These are phyloP conservation scores for Beauveria asiatica DNA, from an alignment of 2,329 filamentous ascomycete genomes.

Conservation along the genomic window DNA sequence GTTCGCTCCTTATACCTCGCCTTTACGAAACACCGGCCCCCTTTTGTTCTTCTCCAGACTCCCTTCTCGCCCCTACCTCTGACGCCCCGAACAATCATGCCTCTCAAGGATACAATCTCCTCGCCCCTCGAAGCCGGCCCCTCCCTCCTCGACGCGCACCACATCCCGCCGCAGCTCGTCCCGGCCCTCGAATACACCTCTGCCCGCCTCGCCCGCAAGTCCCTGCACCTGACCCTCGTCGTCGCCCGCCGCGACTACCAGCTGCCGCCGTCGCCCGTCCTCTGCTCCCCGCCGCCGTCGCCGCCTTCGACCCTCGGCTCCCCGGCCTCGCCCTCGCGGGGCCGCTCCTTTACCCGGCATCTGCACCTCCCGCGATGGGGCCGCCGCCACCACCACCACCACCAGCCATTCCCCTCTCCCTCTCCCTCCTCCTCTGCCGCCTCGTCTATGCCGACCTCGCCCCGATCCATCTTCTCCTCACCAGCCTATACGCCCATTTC, in stretches of 20 bases:
- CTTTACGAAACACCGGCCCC: background rate
- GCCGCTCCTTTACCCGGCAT: constrained; percentile 20
- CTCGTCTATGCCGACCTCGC: background rate
- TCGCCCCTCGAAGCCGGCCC: constrained; percentile 54
- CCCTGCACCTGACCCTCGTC: constrained; percentile 48
- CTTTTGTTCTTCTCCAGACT: background rate
- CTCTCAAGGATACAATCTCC: constrained; percentile 50
- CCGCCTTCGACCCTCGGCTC: constrained; percentile 10
- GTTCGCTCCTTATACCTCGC: background rate
- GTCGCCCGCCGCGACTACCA: constrained; percentile 49
- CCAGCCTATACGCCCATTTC: constrained; percentile 25
- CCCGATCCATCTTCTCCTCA: constrained; percentile 22
- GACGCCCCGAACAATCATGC: constrained; percentile 23
- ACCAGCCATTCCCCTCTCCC: constrained; percentile 5
- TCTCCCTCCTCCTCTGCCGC: constrained; percentile 10
- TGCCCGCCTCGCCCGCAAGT: constrained; percentile 44
- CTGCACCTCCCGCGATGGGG: constrained; percentile 12
- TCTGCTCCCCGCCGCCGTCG: constrained; percentile 15
- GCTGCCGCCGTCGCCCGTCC: constrained; percentile 28
- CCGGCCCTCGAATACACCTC: constrained; percentile 52
- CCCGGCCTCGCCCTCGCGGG: constrained; percentile 21
- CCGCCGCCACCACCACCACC: background rate
- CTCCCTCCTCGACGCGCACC: constrained; percentile 49
- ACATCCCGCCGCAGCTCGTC: constrained; percentile 46
- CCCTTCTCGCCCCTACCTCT: background rate